A percentile compares a stretch with the other conserved stretches of the same genome.
These are phyloP conservation scores for Westerdykella ornata DNA, from an alignment of 2,329 filamentous ascomycete species.

Conservation along the genomic window DNA sequence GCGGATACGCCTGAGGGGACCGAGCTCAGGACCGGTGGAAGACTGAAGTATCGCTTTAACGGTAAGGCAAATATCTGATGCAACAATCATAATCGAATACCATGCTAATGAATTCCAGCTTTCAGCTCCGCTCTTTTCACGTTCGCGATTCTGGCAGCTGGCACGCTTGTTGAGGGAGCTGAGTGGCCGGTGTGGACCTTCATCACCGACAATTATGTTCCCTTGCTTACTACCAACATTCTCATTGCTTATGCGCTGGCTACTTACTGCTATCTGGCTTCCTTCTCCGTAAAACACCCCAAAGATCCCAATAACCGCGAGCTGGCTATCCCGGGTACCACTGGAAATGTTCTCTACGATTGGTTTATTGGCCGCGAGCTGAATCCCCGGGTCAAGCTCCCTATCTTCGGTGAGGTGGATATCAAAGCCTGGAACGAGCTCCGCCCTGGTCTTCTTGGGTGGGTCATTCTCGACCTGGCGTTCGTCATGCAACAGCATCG, in stretches of 20 bases:
- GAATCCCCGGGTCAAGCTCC: slow-evolving; percentile 76
- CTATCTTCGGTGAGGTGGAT: slow-evolving; percentile 76
- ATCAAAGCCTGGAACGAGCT: slow-evolving; percentile 88
- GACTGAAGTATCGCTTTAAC: slow-evolving; percentile 72
- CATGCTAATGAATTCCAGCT: slow-evolving; percentile 45
- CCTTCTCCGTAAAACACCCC: slow-evolving; percentile 68
- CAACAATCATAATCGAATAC: slow-evolving; percentile 4
- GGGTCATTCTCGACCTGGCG: slow-evolving; percentile 76
- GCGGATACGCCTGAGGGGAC: slow-evolving; percentile 65
- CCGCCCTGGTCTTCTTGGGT: slow-evolving; percentile 84
- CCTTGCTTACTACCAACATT: slow-evolving; percentile 76
- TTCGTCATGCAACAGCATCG: slow-evolving; percentile 86
- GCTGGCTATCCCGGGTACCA: slow-evolving; percentile 72
- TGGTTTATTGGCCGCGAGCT: slow-evolving; percentile 96
- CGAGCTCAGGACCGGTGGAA: slow-evolving; percentile 62
- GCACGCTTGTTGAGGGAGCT: slow-evolving; percentile 69
- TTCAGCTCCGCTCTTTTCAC: slow-evolving; percentile 69
- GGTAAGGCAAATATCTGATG: slow-evolving; percentile 27
- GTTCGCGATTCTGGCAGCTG: slow-evolving; percentile 62
- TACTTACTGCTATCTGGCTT: slow-evolving; percentile 71
- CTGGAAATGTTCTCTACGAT: slow-evolving; percentile 83
- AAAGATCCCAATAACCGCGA: slow-evolving; percentile 66
- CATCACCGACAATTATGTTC: slow-evolving; percentile 83
- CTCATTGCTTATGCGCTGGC: slow-evolving; percentile 67
- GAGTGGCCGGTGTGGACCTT: slow-evolving; percentile 87